Evolutionary conservation across 257 asterid species (phyloP).

Genomic region (Fraxinus cuspidata): DNA sequence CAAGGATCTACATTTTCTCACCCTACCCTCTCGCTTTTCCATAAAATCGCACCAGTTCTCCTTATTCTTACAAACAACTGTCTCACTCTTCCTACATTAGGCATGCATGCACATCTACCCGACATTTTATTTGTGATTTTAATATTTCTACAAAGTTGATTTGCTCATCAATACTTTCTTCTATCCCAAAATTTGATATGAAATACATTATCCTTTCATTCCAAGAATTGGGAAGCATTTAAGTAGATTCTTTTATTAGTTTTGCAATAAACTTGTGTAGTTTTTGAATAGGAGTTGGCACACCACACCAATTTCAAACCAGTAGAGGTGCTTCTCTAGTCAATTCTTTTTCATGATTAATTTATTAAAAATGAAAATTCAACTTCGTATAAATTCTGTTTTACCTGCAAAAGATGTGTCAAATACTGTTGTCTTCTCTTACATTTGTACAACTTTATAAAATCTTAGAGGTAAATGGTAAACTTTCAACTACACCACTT

Average conservation of each 20-base stretch:
- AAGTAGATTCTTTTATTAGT: neutral
- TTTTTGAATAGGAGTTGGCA: neutral
- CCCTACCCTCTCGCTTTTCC: neutral
- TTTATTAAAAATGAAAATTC: neutral
- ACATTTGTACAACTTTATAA: too few relatives aligned
- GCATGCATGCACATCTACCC: neutral
- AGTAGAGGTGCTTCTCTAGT: neutral
- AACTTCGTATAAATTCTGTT: neutral
- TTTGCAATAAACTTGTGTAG: neutral
- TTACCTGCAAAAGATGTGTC: neutral
- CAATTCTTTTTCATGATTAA: neutral
- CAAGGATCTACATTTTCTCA: neutral
- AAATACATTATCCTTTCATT: neutral
- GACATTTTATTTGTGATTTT: neutral
- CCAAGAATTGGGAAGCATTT: neutral
- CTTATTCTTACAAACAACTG: neutral
- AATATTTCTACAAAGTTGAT: neutral
- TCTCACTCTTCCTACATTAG: neutral
- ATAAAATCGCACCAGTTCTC: neutral
- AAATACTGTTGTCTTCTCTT: too few relatives aligned
- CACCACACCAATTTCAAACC: neutral
- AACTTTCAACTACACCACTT: neutral
- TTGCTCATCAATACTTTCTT: neutral
- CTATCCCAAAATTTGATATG: neutral
- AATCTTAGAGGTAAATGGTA: neutral